A percentile compares a stretch with the other conserved stretches of the same genome.
These are phyloP conservation scores for Phytophthora tubulina DNA, from an alignment of 352 stramenopile genomes.

Conservation along the genomic window DNA sequence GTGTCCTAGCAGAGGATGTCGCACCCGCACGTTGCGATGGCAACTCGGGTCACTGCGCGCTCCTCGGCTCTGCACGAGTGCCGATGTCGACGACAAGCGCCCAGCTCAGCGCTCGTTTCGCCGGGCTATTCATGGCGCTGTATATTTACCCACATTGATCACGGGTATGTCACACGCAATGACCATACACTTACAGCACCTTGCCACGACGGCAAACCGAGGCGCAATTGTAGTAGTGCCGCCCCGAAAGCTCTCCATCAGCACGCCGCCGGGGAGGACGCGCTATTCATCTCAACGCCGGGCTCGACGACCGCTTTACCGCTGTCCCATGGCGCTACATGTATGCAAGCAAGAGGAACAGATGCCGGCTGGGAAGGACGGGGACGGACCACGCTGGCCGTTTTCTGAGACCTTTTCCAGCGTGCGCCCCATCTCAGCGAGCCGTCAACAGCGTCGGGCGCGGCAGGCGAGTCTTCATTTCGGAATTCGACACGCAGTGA, in stretches of 20 bases:
- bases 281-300: slow-evolving; percentile 12
- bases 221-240: no score
- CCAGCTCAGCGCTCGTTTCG: slow-evolving; percentile 19
- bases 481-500: slow-evolving; percentile 24
- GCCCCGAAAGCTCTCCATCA: no score
- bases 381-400: slow-evolving; percentile 35
- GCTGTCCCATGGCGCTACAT: neutral
- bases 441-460: slow-evolving; percentile 9
- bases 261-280: neutral
- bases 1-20: slow-evolving; percentile 15
- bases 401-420: slow-evolving; percentile 39
- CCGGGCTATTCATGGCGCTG: neutral
- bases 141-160: no score
- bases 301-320: neutral
- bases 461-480: slow-evolving; percentile 24
- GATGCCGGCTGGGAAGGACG: slow-evolving; percentile 10
- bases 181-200: no score
- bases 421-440: slow-evolving; percentile 40
- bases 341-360: slow-evolving; percentile 6
- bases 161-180: no score
- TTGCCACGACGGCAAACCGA: no score
- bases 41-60: neutral
- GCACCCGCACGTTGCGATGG: neutral
- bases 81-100: slow-evolving; percentile 1
- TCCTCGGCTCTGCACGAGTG: slow-evolving; percentile 10